phyloP scores from a whole-genome alignment of 1,284 basidiomycete genomes.

The Cryptococcus wingfieldii region DNA sequence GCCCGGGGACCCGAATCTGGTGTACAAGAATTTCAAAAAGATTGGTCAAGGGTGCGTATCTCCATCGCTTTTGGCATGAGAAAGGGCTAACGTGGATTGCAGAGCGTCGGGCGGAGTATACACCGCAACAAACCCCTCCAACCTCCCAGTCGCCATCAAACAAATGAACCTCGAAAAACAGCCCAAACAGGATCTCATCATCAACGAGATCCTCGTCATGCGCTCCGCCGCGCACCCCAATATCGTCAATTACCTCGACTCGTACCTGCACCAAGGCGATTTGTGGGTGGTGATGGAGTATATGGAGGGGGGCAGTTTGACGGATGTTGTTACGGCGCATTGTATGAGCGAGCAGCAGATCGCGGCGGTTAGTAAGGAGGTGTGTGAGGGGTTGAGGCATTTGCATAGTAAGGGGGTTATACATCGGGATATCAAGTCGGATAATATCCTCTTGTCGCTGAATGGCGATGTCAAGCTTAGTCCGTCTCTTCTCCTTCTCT shows the following conservation, averaged over 20 bases:
- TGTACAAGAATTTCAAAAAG: slow-evolving; percentile 90
- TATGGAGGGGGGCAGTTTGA: slow-evolving; percentile 89
- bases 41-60: slow-evolving; percentile 87
- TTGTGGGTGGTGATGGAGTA: slow-evolving; percentile 99
- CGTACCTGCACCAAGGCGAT: slow-evolving; percentile 94
- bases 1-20: slow-evolving; percentile 89
- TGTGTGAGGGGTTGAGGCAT: slow-evolving; percentile 84
- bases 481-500: slow-evolving; percentile 38
- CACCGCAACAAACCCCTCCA: slow-evolving; percentile 94
- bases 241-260: slow-evolving; percentile 99
- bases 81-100: slow-evolving; percentile 14
- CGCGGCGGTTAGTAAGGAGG: slow-evolving; percentile 86
- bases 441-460: slow-evolving; percentile 89
- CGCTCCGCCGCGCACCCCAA: slow-evolving; percentile 91
- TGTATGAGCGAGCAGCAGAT: slow-evolving; percentile 92
- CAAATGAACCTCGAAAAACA: slow-evolving; percentile 99
- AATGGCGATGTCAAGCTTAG: slow-evolving; percentile 96
- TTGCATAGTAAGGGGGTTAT: slow-evolving; percentile 92
- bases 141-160: slow-evolving; percentile 94
- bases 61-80: not conserved
- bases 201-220: slow-evolving; percentile 99
- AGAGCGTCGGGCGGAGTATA: slow-evolving; percentile 97
- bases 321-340: slow-evolving; percentile 95
- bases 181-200: slow-evolving; percentile 98
- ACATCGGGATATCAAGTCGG: slow-evolving; percentile 96